phyloP scores from a whole-genome alignment of 2,329 filamentous ascomycete genomes.

The Monosporascus sp. region DNA sequence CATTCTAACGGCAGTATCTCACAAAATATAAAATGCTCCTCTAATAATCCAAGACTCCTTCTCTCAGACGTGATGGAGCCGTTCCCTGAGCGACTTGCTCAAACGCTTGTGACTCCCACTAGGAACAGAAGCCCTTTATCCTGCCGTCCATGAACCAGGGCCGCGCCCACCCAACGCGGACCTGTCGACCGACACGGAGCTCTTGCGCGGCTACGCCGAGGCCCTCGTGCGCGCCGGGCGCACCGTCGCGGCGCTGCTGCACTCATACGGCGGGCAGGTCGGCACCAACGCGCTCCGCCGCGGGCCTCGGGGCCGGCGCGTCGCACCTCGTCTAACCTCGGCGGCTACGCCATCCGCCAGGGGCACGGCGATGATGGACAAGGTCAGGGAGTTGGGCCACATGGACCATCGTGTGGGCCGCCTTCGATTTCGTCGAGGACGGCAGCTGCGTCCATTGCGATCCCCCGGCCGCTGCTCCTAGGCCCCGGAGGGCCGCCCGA shows the following conservation, averaged over 20 bases:
- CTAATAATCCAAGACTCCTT: too few species aligned
- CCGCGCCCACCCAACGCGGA: slow-evolving; percentile 18
- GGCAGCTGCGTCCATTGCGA: slow-evolving; percentile 2
- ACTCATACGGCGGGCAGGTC: slow-evolving; percentile 25
- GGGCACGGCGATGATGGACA: slow-evolving; percentile 7
- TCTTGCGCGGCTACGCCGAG: slow-evolving; percentile 14
- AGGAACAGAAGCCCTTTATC: too few species aligned
- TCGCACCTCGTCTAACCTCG: slow-evolving; percentile 20
- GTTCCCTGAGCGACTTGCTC: too few species aligned
- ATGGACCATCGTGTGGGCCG: slow-evolving; percentile 2
- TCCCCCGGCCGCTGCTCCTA: slow-evolving; percentile 3
- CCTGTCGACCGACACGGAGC: slow-evolving; percentile 12
- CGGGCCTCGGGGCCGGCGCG: slow-evolving; percentile 16
- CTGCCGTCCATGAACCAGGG: slow-evolving; percentile 11
- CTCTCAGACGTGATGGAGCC: too few species aligned
- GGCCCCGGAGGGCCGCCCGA: not conserved
- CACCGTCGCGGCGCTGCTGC: slow-evolving; percentile 13
- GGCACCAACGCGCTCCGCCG: slow-evolving; percentile 16
- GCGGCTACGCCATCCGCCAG: slow-evolving; percentile 6
- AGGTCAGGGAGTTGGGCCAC: slow-evolving; percentile 7
- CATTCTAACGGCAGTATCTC: too few species aligned
- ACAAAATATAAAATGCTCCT: too few species aligned
- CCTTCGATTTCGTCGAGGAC: slow-evolving; percentile 10
- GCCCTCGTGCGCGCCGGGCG: slow-evolving; percentile 15
- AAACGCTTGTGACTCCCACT: too few species aligned